Evolutionary conservation across 441 rosid genomes (phyloP), one percentile per base, ranked within the genome.

Genomic region (Bruguiera hainesii): DNA sequence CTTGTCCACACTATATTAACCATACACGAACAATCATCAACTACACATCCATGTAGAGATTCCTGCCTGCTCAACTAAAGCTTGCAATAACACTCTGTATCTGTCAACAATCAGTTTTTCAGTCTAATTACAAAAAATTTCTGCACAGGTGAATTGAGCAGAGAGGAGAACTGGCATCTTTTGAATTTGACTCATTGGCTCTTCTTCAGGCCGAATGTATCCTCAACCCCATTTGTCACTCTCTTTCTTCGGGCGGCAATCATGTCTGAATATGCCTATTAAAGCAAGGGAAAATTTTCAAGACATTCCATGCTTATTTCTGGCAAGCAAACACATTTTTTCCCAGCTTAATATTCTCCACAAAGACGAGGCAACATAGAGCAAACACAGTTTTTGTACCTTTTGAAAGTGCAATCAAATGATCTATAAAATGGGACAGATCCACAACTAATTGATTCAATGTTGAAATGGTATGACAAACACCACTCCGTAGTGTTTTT

Each of bases 201-300:
- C 83, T 82, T 89, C 67, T 71, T 79, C 76, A n/a, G 46, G 73
- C 97, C 98, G 73, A 82, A 91, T 55, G 82, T 91, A 78, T 90
- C 96, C 79, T 93, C 98, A 56, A 19, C 71, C 53, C 95, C 95
- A 61, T 70, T 90, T 21, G 72, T 82, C 72, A 91, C 89, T 69
- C 75, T 82, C 75, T 78, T 82, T 73, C 97, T 81, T 78, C 93
- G 82, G 71, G 89, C 95, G 2, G 87, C 86, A 61, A 91, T 88
- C 96, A 87, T 89, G 16, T 85, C 85, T 29, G 83, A 6, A 71
- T 88, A 91, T 58, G 79, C 90, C 97, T 93, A 84, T 68, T 23
- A 67, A 68, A 50, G 23, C 9, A 71, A 57, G 42, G 11, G 0
- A 28, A 71, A 62, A 49, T 18, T 53, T 53, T 29, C 8, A 49